Conservation (phyloP, 208 protist species). For the Trichomonas vaginalis region DNA sequence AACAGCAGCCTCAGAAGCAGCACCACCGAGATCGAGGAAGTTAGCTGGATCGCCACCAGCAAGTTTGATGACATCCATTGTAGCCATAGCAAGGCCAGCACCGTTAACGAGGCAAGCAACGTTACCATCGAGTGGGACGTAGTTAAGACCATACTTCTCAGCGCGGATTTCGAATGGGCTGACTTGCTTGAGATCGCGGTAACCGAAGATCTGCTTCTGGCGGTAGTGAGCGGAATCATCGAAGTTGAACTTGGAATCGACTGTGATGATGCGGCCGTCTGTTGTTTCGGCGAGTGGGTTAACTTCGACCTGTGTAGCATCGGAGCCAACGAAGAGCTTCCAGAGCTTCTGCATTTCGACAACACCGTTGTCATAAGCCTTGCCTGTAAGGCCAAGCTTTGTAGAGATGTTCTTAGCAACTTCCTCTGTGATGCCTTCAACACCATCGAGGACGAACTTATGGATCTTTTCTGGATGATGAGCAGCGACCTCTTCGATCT, state of each 20-base stretch:
- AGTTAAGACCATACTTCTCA: slow-evolving; percentile 85
- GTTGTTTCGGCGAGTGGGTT: slow-evolving; percentile 88
- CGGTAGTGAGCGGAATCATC: slow-evolving; percentile 94
- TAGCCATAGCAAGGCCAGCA: slow-evolving; percentile 96
- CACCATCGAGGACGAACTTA: slow-evolving; percentile 17
- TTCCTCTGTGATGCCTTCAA: neutral
- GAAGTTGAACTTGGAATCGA: slow-evolving; percentile 95
- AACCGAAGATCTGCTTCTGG: slow-evolving; percentile 77
- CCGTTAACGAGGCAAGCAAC: slow-evolving; percentile 74
- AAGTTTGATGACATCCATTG: slow-evolving; percentile 97
- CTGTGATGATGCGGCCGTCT: slow-evolving; percentile 59
- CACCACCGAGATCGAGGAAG: slow-evolving; percentile 95
- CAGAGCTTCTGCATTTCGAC: slow-evolving; percentile 76
- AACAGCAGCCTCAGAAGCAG: slow-evolving; percentile 62
- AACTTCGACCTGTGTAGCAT: slow-evolving; percentile 87
- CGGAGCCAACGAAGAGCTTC: slow-evolving; percentile 73
- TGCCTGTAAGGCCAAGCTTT: neutral
- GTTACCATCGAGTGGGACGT: slow-evolving; percentile 94
- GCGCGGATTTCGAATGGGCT: slow-evolving; percentile 70
- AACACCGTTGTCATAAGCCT: neutral
- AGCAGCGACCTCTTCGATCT: slow-evolving; percentile 88
- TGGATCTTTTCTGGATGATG: slow-evolving; percentile 77
- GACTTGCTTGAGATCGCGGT: slow-evolving; percentile 72
- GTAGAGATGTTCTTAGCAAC: neutral
- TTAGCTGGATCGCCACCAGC: slow-evolving; percentile 89